Conservation (phyloP, 73 alveolate genomes). For the Tetrahymena borealis region DNA sequence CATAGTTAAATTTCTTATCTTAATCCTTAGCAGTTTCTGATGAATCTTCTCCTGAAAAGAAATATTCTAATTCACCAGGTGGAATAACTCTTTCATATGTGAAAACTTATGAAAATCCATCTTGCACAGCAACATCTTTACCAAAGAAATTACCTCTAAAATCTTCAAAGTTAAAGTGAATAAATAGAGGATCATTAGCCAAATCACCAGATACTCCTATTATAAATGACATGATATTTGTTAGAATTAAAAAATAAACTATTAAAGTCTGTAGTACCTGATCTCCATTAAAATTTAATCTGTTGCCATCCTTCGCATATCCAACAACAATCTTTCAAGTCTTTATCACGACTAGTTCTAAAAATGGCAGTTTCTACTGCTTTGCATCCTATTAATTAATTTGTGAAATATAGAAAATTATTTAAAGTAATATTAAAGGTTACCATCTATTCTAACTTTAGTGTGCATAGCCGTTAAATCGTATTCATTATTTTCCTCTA, state of each 20-base stretch:
- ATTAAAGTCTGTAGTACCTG: constrained; percentile 43
- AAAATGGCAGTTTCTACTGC: neutral
- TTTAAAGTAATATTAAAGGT: neutral
- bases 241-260: neutral
- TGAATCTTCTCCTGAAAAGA: constrained; percentile 24
- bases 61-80: constrained; percentile 8
- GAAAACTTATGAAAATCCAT: constrained; percentile 19
- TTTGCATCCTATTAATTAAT: constrained; percentile 10
- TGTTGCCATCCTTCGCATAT: constrained; percentile 82
- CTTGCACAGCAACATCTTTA: constrained; percentile 59
- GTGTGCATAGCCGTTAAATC: constrained; percentile 21
- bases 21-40: constrained; percentile 10
- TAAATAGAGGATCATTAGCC: constrained; percentile 42
- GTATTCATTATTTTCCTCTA: constrained; percentile 8
- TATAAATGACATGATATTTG: neutral
- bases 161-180: constrained; percentile 61
- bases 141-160: constrained; percentile 30
- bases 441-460: constrained; percentile 13
- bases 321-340: constrained; percentile 65
- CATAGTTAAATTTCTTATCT: neutral
- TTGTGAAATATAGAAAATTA: neutral
- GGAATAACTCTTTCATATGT: constrained; percentile 41
- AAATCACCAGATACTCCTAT: constrained; percentile 12
- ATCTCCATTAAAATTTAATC: constrained; percentile 51
- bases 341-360: constrained; percentile 5